Evolutionary conservation across 2,329 filamentous ascomycete genomes (phyloP).

Genomic region (Aureobasidium sp.): DNA sequence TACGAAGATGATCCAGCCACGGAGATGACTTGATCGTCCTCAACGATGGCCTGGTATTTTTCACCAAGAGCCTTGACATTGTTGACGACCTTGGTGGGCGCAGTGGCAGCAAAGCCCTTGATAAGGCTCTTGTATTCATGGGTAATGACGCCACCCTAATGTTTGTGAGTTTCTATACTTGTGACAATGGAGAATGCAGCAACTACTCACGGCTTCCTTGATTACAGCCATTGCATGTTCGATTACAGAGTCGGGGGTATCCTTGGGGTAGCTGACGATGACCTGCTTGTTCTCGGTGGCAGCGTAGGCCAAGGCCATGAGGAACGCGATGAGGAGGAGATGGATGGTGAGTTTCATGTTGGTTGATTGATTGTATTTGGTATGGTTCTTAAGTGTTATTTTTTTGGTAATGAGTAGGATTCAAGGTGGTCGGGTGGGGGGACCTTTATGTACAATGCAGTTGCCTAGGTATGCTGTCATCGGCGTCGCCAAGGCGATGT

Average conservation of each 20-base stretch:
- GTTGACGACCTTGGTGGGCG: slow-evolving; percentile 62
- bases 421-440: not conserved
- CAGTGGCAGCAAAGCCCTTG: slow-evolving; percentile 43
- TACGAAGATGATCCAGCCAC: not conserved
- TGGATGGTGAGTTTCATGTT: slow-evolving; percentile 27
- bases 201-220: slow-evolving; percentile 48
- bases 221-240: slow-evolving; percentile 66
- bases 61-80: slow-evolving; percentile 55
- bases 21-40: slow-evolving; percentile 65
- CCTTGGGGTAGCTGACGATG: slow-evolving; percentile 68
- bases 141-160: slow-evolving; percentile 65
- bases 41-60: slow-evolving; percentile 57
- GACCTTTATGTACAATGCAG: slow-evolving; percentile 6
- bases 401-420: not conserved
- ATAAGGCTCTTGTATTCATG: slow-evolving; percentile 43
- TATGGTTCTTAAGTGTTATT: not conserved
- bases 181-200: not conserved
- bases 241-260: slow-evolving; percentile 61
- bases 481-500: not conserved
- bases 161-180: not conserved
- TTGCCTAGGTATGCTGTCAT: not conserved
- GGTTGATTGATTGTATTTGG: slow-evolving; percentile 18
- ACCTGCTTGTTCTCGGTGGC: slow-evolving; percentile 58
- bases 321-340: slow-evolving; percentile 29
- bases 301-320: slow-evolving; percentile 57